Evolutionary conservation across 108 stramenopile genomes (phyloP).

Genomic region (Skeletonema marinoi): DNA sequence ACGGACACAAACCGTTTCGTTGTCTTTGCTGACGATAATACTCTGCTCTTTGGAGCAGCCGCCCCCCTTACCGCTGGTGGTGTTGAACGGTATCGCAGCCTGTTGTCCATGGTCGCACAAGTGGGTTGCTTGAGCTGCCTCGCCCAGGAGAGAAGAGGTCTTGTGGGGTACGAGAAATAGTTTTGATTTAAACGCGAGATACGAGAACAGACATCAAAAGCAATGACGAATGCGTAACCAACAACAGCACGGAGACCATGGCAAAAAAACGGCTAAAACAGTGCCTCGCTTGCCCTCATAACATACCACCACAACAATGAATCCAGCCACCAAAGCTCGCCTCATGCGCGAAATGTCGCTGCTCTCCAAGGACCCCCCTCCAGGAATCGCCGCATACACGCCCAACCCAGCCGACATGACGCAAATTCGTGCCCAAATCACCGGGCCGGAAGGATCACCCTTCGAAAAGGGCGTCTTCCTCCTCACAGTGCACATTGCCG

Average conservation of each 20-base stretch:
- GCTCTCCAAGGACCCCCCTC: constrained; percentile 62
- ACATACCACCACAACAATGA: background rate
- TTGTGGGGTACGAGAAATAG: too few relatives aligned
- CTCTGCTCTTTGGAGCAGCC: background rate
- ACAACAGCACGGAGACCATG: too few relatives aligned
- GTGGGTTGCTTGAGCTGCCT: too few relatives aligned
- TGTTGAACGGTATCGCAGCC: background rate
- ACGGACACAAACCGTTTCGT: background rate
- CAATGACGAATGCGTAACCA: too few relatives aligned
- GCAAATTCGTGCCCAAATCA: constrained; percentile 64
- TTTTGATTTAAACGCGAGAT: too few relatives aligned
- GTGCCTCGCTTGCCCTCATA: background rate
- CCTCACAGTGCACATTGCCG: constrained; percentile 53
- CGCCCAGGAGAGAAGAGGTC: too few relatives aligned
- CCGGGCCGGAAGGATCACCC: constrained; percentile 66
- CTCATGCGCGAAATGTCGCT: constrained; percentile 64
- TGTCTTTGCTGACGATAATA: background rate
- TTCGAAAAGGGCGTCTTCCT: constrained; percentile 70
- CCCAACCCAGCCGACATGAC: constrained; percentile 61
- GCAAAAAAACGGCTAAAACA: too few relatives aligned
- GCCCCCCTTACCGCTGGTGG: background rate
- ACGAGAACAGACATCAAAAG: too few relatives aligned
- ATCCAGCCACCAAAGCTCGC: constrained; percentile 46
- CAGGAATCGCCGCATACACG: constrained; percentile 66
- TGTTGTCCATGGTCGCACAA: background rate